These are phyloP conservation scores for Cardamine chenopodiifolia DNA, from an alignment of 345 rosid species.

Conservation along the genomic window DNA sequence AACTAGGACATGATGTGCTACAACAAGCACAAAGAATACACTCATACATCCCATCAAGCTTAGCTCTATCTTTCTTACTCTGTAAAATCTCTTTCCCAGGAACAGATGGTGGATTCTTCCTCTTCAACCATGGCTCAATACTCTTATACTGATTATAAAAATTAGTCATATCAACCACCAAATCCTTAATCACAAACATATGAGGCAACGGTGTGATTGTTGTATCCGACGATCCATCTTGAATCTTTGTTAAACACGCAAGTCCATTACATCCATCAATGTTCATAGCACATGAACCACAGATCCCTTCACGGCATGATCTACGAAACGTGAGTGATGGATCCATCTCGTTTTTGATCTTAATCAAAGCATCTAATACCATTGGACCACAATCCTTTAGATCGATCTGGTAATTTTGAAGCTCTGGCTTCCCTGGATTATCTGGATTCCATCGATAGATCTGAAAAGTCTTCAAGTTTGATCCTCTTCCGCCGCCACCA, in stretches of 20 bases:
- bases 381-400: slow-evolving; percentile 93
- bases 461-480: slow-evolving; percentile 70
- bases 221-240: slow-evolving; percentile 41
- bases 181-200: slow-evolving; percentile 95
- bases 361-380: slow-evolving; percentile 94
- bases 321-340: slow-evolving; percentile 93
- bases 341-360: slow-evolving; percentile 97
- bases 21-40: slow-evolving; percentile 97
- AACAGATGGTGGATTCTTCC: slow-evolving; percentile 66
- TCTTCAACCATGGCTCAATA: slow-evolving; percentile 99
- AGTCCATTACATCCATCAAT: slow-evolving; percentile 97
- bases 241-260: slow-evolving; percentile 88
- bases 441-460: slow-evolving; percentile 98
- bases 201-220: slow-evolving; percentile 90
- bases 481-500: slow-evolving; percentile 29
- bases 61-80: slow-evolving; percentile 90
- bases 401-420: slow-evolving; percentile 73
- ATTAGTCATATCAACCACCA: slow-evolving; percentile 97
- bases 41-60: slow-evolving; percentile 99
- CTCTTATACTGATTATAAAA: slow-evolving; percentile 98
- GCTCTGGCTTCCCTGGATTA: slow-evolving; percentile 75
- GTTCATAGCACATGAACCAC: slow-evolving; percentile 99
- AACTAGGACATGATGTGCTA: slow-evolving; percentile 95
- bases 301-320: slow-evolving; percentile 97
- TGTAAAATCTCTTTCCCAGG: slow-evolving; percentile 88